Percentiles rank a stretch among this genome's conserved stretches.
Conservation (phyloP, 306 rosid genomes). For the Ormosia semicastrata region DNA sequence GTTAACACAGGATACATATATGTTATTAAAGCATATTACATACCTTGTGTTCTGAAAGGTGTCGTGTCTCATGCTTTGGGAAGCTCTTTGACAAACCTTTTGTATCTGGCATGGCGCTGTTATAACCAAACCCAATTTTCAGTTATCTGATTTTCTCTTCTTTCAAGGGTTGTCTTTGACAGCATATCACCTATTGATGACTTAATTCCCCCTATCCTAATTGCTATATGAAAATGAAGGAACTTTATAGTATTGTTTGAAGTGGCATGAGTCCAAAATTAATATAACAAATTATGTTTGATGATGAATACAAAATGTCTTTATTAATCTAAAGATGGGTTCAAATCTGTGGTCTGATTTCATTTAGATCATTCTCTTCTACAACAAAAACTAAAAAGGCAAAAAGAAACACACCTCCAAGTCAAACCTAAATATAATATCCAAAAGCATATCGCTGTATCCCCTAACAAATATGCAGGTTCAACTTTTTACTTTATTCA, state of each 20-base stretch:
- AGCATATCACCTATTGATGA: neutral
- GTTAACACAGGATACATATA: neutral
- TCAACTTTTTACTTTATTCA: neutral
- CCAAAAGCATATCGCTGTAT: neutral
- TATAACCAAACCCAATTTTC: conserved; percentile 23
- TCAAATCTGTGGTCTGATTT: neutral
- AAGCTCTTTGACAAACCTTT: conserved; percentile 74
- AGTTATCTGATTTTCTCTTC: conserved; percentile 10
- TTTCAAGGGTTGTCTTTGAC: conserved; percentile 7
- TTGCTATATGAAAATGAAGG: conserved; percentile 7
- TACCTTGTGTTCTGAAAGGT: conserved; percentile 97
- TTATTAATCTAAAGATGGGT: neutral
- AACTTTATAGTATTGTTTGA: neutral
- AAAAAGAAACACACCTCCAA: neutral
- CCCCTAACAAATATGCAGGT: neutral
- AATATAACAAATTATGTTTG: neutral
- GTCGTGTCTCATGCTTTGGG: conserved; percentile 85
- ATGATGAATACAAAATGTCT: neutral
- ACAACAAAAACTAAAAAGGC: neutral
- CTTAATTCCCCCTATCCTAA: neutral
- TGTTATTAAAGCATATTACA: neutral
- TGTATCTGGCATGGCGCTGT: conserved; percentile 61
- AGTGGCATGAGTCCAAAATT: neutral
- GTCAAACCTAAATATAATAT: neutral
- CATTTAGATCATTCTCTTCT: neutral